Base-by-base conservation (phyloP, 129 eudicot genomes). In the Flaveria sonorensis region DNA sequence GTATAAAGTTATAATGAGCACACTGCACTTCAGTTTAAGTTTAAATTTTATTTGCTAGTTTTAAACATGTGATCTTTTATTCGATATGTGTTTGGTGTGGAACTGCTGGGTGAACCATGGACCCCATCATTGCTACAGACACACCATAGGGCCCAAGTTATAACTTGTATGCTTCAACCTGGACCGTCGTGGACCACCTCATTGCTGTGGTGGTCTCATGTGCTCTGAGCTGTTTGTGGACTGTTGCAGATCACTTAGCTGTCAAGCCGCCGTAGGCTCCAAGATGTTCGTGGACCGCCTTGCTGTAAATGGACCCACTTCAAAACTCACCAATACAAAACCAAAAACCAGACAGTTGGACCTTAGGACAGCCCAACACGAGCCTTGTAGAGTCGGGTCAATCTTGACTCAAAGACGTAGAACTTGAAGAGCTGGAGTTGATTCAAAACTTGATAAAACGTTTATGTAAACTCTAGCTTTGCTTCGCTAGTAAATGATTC, bases 1-100 rank as follows among this genome's bases (percentile, higher is more conserved):
- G 83, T 64, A 73, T 55, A 66, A 55, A 80, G 70, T 73, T 53
- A 32, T 24, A 81, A 67, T 8, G 62, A 67, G 64, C 10, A 39
- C 36, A 30, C 52, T 4, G 53, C 46, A 77, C 46, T 81, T 46
- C 16, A 30, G 57, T 81, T 68, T 52, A 73, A 67, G 56, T 81
- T 56, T 39, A 23, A 66, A 1, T 24, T 65, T 52, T 15, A 2
- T 72, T 13, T 62, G 40, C 7, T 3, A n/a, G 48, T 55, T 40
- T 28, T 6, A 40, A 40, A 28, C 24, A 18, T 23, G 32, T 68
- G 75, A 6, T 59, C 0, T 48, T 20, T 46, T 6, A 2, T 39
- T 69, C 13, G 18, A 59, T 28, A 71, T 21, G n/a, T 56, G 47
- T 47, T 13, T 68, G 18, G 47, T 46, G 46, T 74, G 71, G 23